phyloP scores from a whole-genome alignment of 768 basidiomycete species.

The Roridomyces roridus region DNA sequence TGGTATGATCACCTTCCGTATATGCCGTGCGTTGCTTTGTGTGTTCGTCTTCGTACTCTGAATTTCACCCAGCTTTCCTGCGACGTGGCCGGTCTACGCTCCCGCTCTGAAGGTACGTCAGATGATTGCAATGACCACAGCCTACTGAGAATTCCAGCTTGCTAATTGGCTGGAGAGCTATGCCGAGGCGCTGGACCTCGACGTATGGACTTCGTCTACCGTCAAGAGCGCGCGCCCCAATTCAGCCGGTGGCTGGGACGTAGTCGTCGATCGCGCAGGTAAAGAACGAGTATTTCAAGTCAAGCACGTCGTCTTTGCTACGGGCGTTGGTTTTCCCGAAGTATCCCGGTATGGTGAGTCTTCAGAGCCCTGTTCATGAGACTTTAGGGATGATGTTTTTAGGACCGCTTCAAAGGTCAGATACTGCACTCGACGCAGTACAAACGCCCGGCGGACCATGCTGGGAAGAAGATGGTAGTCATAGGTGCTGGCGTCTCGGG shows the following conservation, averaged over 20 bases:
- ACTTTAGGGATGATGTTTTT: background rate
- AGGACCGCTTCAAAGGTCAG: constrained; percentile 58
- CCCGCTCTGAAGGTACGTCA: constrained; percentile 47
- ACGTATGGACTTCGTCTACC: constrained; percentile 54
- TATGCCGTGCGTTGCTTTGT: constrained; percentile 35
- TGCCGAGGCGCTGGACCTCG: constrained; percentile 55
- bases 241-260: constrained; percentile 42
- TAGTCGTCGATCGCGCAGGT: constrained; percentile 40
- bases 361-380: background rate
- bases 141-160: constrained; percentile 36
- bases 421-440: constrained; percentile 58
- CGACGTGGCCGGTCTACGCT: constrained; percentile 50
- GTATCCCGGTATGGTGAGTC: constrained; percentile 47
- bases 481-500: constrained; percentile 72
- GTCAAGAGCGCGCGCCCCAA: constrained; percentile 39
- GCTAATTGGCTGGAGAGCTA: constrained; percentile 68
- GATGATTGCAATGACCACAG: background rate
- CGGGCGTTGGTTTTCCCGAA: constrained; percentile 56
- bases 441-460: constrained; percentile 49
- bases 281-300: constrained; percentile 43
- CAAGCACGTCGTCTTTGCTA: constrained; percentile 61
- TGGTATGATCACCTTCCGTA: constrained; percentile 60
- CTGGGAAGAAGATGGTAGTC: constrained; percentile 66
- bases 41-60: background rate
- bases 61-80: constrained; percentile 44